phyloP scores from a whole-genome alignment of 441 rosid genomes.

The Daphne laureola region DNA sequence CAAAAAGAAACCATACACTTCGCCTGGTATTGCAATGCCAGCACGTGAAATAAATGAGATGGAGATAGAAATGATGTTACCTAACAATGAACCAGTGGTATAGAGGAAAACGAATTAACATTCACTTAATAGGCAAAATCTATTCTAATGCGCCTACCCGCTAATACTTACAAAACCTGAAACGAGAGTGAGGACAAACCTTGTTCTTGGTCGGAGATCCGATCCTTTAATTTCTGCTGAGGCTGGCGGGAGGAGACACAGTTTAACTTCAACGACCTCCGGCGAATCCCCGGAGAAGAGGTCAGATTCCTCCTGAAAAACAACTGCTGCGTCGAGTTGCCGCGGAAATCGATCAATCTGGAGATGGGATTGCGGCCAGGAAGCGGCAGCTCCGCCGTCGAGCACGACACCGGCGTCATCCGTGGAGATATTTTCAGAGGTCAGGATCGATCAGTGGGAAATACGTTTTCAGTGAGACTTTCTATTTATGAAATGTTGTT shows the following conservation, averaged over 20 bases:
- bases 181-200: conserved; percentile 18
- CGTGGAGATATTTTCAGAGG: too few species aligned
- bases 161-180: not conserved
- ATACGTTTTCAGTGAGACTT: too few species aligned
- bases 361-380: conserved; percentile 27
- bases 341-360: conserved; percentile 23
- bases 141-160: not conserved
- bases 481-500: too few species aligned
- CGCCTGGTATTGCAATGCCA: too few species aligned
- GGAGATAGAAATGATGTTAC: conserved; percentile 6
- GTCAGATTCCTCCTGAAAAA: conserved; percentile 27
- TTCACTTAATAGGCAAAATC: not conserved
- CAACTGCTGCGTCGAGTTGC: conserved; percentile 23
- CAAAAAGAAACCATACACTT: too few species aligned
- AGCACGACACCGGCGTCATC: too few species aligned
- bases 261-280: conserved; percentile 27
- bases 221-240: conserved; percentile 27
- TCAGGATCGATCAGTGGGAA: too few species aligned
- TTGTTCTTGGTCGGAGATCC: conserved; percentile 29
- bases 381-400: conserved; percentile 7
- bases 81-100: not conserved
- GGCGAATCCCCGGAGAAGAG: conserved; percentile 17
- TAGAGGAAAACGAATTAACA: not conserved
- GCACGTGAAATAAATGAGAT: too few species aligned
- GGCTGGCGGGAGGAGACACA: conserved; percentile 45